Conservation (phyloP, 305 asterid species). For the Fraxinus platypoda region DNA sequence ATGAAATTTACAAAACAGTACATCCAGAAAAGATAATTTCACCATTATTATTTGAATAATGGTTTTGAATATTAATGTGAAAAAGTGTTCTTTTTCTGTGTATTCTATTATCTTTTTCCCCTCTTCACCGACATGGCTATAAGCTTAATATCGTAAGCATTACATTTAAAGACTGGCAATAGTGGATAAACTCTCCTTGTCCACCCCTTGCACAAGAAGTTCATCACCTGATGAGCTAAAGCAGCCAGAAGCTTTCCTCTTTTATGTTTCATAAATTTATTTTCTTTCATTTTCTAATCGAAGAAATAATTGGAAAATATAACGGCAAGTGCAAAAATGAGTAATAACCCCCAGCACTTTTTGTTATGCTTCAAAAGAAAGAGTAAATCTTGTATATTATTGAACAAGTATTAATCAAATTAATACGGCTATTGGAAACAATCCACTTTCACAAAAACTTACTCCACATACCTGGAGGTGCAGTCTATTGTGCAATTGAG, state of each 20-base stretch:
- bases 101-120: neutral
- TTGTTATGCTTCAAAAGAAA: neutral
- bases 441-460: neutral
- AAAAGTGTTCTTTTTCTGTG: neutral
- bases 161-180: slow-evolving; percentile 10
- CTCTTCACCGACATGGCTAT: neutral
- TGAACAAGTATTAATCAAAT: neutral
- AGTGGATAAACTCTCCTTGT: slow-evolving; percentile 71
- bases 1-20: neutral
- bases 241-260: slow-evolving; percentile 85
- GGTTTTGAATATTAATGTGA: neutral
- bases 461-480: slow-evolving; percentile 61
- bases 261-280: slow-evolving; percentile 69
- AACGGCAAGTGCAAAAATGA: too few species aligned
- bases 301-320: too few species aligned
- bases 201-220: slow-evolving; percentile 88
- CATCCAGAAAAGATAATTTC: neutral
- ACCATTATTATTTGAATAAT: neutral
- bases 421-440: neutral
- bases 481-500: slow-evolving; percentile 69
- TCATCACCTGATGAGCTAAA: slow-evolving; percentile 80
- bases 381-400: neutral
- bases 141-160: slow-evolving; percentile 1
- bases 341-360: neutral
- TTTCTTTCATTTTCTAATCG: too few species aligned